Evolutionary conservation across 2,329 filamentous ascomycete species (phyloP), one percentile per base, ranked within the genome.

Genomic region (Pseudogymnoascus sp.): DNA sequence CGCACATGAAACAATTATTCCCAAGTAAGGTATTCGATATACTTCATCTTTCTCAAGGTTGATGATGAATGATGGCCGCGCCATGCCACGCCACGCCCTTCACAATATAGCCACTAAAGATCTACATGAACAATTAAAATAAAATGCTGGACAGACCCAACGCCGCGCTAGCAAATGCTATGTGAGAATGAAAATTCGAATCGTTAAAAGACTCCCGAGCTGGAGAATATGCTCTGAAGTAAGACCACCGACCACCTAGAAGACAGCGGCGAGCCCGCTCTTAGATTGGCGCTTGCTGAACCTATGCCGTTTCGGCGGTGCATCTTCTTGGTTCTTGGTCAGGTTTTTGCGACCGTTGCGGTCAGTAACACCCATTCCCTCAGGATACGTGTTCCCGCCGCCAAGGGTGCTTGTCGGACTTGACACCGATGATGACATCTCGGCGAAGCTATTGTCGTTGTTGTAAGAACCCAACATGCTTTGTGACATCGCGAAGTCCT

Each of bases 221-320:
- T 23, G 34, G 60, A 61, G 21, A 37, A 39, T 37, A 39, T 25
- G 34, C 60, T 39, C 11, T 39, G 34, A 28, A n/a, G 34, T 34
- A 61, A 39, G 34, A 37, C 34, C 31, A 37, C 34, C 31, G 34
- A 10, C 19, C 34, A n/a, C 19, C 19, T 61, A 96, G 74, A 97
- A 96, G 61, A 91, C 90, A 60, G 93, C 90, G 28, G 92, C 92
- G 60, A 96, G 83, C n/a, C 93, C 93, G 75, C 92, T 96, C 78
- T 96, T 96, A 14, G 90, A 96, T 77, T 96, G 92, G 69, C 93
- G 83, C 77, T 95, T 95, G 78, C 92, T 96, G 77, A 97, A 98
- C 60, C 86, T 81, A 69, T 88, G 86, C 60, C 82, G 79, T 74
- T 84, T 87, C 11, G 41, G 73, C 73, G 16, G 77, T 71, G 41